Conservation (phyloP, 1,284 basidiomycete genomes). For the Apiotrichum gamsii region DNA sequence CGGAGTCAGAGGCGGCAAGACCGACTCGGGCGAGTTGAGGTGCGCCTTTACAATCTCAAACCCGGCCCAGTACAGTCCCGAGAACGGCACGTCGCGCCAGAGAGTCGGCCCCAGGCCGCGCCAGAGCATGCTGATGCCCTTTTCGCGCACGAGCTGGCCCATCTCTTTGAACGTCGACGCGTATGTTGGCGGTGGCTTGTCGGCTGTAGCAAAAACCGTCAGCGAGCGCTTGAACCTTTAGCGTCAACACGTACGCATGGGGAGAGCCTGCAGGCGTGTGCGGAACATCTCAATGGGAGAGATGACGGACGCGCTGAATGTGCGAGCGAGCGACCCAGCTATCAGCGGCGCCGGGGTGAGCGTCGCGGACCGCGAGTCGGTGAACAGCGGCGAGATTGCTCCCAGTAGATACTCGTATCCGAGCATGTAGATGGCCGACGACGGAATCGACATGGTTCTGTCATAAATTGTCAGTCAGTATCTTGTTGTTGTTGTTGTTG, state of each 20-base stretch:
- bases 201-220: constrained; percentile 30
- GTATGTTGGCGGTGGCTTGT: constrained; percentile 60
- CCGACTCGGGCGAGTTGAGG: constrained; percentile 28
- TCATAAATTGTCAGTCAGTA: neutral
- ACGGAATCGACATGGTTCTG: constrained; percentile 85
- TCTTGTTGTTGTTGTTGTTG: constrained; percentile 2
- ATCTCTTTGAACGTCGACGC: constrained; percentile 41
- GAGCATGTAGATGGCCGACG: constrained; percentile 90
- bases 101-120: constrained; percentile 84
- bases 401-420: constrained; percentile 84
- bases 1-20: constrained; percentile 30
- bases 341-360: constrained; percentile 64
- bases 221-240: neutral
- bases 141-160: constrained; percentile 53
- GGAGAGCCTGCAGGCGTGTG: constrained; percentile 83
- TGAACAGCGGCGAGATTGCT: constrained; percentile 32
- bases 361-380: constrained; percentile 32
- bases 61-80: constrained; percentile 55
- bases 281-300: constrained; percentile 91
- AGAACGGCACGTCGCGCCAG: constrained; percentile 97
- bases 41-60: constrained; percentile 44
- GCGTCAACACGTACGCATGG: constrained; percentile 43
- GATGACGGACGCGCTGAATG: constrained; percentile 68
- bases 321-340: constrained; percentile 76
- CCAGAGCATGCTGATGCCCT: constrained; percentile 74